These are phyloP conservation scores for Prunus salicina DNA, from an alignment of 306 rosid genomes.

Conservation along the genomic window DNA sequence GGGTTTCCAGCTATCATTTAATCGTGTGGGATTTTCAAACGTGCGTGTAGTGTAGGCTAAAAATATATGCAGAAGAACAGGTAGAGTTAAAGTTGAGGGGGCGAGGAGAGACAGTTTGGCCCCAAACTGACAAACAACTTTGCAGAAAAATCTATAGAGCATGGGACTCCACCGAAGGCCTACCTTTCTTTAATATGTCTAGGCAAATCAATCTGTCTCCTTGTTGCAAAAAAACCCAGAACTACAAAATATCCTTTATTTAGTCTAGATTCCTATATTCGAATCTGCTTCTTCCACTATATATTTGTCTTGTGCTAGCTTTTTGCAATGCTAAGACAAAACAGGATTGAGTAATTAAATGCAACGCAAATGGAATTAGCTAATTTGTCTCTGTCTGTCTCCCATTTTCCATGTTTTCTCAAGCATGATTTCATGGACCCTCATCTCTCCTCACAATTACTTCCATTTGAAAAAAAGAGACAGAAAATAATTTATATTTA, in stretches of 20 bases:
- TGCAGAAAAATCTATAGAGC: slow-evolving; percentile 26
- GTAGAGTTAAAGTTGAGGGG: neutral
- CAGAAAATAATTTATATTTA: neutral
- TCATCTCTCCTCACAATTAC: neutral
- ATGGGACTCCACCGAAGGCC: slow-evolving; percentile 23
- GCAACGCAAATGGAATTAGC: slow-evolving; percentile 17
- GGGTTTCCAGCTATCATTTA: neutral
- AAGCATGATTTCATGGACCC: neutral
- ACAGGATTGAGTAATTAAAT: neutral
- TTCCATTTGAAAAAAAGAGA: neutral
- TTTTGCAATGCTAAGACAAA: slow-evolving; percentile 17
- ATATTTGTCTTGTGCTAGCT: slow-evolving; percentile 27
- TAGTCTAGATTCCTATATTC: neutral
- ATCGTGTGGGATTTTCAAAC: slow-evolving; percentile 1
- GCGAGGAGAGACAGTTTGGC: slow-evolving; percentile 3
- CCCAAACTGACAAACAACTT: slow-evolving; percentile 56
- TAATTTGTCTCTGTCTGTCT: neutral
- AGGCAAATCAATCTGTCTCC: neutral
- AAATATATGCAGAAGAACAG: neutral
- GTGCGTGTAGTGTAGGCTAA: neutral
- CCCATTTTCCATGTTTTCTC: neutral
- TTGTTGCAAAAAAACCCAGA: neutral
- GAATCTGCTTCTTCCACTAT: slow-evolving; percentile 8
- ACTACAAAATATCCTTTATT: neutral
- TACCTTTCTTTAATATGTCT: slow-evolving; percentile 14